A percentile compares a stretch with the other conserved stretches of the same genome.
These are phyloP conservation scores for Botrytis fabae DNA, from an alignment of 2,329 filamentous ascomycete species.

Conservation along the genomic window DNA sequence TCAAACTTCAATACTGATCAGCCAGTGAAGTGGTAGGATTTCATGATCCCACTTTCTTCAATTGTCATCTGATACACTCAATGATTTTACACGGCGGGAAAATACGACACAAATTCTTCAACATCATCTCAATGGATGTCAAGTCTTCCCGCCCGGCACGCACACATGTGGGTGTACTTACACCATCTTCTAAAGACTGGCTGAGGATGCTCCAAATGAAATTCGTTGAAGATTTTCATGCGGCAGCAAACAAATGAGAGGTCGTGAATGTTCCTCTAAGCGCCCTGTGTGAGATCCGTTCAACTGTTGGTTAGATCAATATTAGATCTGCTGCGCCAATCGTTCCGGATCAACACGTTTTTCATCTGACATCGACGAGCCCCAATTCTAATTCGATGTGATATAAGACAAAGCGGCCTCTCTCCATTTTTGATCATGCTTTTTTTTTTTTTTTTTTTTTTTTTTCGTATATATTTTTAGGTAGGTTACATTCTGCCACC, in stretches of 20 bases:
- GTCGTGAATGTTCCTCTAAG: not conserved
- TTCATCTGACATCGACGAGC: conserved; percentile 1
- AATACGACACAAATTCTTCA: not conserved
- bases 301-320: conserved; percentile 1
- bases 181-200: not conserved
- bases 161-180: not conserved
- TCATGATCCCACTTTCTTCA: not conserved
- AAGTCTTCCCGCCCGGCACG: not conserved
- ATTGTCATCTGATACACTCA: not conserved
- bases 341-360: conserved; percentile 4
- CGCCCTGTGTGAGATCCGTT: not conserved
- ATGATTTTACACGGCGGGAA: not conserved
- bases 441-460: not conserved
- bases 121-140: not conserved
- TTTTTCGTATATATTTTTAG: not conserved
- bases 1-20: not conserved
- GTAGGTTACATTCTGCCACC: not conserved
- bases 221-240: not conserved
- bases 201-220: not conserved
- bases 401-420: not conserved
- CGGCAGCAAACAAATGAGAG: not conserved
- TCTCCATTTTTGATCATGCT: too few relatives aligned
- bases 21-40: not conserved
- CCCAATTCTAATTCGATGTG: not conserved
- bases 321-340: not conserved